Evolutionary conservation across 108 stramenopile genomes (phyloP).

Genomic region (Aurantiochytrium sp.): DNA sequence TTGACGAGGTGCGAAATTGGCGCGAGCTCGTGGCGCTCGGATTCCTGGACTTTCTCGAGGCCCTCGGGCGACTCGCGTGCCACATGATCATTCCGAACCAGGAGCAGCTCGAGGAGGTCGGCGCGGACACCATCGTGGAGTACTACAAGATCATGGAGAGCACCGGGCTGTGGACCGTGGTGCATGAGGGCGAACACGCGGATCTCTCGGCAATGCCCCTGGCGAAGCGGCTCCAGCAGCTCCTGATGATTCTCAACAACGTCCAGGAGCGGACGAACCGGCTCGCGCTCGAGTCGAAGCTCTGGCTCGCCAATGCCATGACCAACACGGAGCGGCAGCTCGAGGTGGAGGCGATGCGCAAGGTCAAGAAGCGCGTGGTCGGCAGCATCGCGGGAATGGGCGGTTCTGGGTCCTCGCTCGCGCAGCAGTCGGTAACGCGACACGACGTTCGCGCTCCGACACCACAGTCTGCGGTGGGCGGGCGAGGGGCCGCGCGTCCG

Average conservation of each 20-base stretch:
- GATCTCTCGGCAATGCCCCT: neutral
- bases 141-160: constrained; percentile 30
- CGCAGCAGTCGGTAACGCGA: no score
- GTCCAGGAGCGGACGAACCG: neutral
- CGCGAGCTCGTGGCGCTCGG: neutral
- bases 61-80: neutral
- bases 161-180: neutral
- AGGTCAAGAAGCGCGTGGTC: constrained; percentile 1
- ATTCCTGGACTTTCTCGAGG: constrained; percentile 1
- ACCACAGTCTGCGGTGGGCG: no score
- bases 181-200: neutral
- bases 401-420: neutral
- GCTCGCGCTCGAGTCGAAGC: neutral
- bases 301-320: neutral
- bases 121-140: constrained; percentile 1
- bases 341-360: neutral
- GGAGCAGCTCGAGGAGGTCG: constrained; percentile 8
- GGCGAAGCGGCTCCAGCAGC: neutral
- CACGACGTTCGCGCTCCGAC: no score
- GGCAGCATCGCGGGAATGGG: neutral
- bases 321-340: neutral
- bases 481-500: no score
- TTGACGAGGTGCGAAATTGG: neutral
- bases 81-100: neutral
- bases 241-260: neutral